These are phyloP conservation scores for Xerocomellus amylosporus DNA, from an alignment of 768 basidiomycete species.

Conservation along the genomic window DNA sequence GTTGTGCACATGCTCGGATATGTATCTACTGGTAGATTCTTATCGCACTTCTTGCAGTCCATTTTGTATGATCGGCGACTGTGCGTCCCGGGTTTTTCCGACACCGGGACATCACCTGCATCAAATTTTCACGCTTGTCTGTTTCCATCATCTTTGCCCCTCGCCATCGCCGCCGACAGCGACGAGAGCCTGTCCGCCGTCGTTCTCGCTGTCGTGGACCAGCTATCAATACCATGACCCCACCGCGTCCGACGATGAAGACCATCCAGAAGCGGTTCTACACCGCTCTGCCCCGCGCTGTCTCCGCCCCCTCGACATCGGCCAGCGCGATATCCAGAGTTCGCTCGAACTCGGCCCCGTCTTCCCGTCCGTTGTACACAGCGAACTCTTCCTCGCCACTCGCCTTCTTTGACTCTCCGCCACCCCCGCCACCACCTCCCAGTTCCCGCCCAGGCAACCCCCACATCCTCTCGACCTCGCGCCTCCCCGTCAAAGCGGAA, in stretches of 20 bases:
- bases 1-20: slow-evolving; percentile 3
- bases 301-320: slow-evolving; percentile 27
- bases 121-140: not conserved
- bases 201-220: not conserved
- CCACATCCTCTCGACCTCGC: slow-evolving; percentile 39
- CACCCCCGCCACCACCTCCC: slow-evolving; percentile 38
- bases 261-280: slow-evolving; percentile 52
- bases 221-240: slow-evolving; percentile 26
- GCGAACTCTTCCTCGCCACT: slow-evolving; percentile 30
- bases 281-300: slow-evolving; percentile 40
- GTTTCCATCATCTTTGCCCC: not conserved
- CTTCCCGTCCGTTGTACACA: slow-evolving; percentile 44
- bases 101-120: not conserved
- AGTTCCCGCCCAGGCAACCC: slow-evolving; percentile 40
- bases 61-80: not conserved
- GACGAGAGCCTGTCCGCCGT: slow-evolving; percentile 6
- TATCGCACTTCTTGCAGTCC: too few relatives aligned
- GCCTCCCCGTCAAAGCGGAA: slow-evolving; percentile 46
- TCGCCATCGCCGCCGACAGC: slow-evolving; percentile 11
- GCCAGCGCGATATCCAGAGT: slow-evolving; percentile 36
- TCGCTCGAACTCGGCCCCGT: slow-evolving; percentile 43
- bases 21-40: slow-evolving; percentile 17
- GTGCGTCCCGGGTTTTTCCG: slow-evolving; percentile 23
- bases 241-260: slow-evolving; percentile 44
- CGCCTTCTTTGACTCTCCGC: slow-evolving; percentile 41